Base-by-base conservation (phyloP, 2,329 filamentous ascomycete species). In the Pseudogymnoascus pannorum region DNA sequence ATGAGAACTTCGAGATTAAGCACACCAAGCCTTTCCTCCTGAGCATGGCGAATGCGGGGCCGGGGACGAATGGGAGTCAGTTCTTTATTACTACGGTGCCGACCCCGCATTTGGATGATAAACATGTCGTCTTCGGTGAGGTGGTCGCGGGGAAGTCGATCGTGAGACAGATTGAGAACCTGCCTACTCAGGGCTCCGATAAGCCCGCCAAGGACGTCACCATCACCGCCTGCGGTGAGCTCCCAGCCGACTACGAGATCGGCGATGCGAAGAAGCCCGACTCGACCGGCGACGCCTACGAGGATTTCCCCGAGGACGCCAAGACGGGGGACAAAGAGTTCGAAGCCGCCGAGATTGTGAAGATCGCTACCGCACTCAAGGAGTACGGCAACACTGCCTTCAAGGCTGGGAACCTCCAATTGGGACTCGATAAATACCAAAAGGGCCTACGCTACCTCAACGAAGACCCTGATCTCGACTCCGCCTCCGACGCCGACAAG, bases 11-110 rank as follows among this genome's bases (percentile, higher is more conserved):
- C 72, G 83, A 90, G 60, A 78, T 88, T 72, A 92, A 95, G 81
- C 94, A 99, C 73, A 90, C 95, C 70, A 89, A 87, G 70, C 92
- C 94, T 1, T 97, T 97, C 79, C 79, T 97, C 67, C 81, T 99
- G 64, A 95, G 90, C 73, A 99, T 99, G 94, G 94, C 94, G 71
- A 99, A 99, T 74, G 93, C 94, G 66, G 94, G 94, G 54, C 91
- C 92, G 51, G 91, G 88, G 69, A 96, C 94, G 74, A 99, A 99
- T 74, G 94, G 94, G 71, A 95, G 90, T 58, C 94, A 99, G 72
- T 99, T 99, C 84, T 99, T 99, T 83, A 81, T 97, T 70, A 99
- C 94, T 57, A 97, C 94, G 14, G 91, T 96, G 29, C 82, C 87
- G n/a, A 97, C 94, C 12, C 92, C 92, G 57, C 94, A 97, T 75